Base-by-base conservation (phyloP, 139 green algal genomes). In the Chlamydomonas schloesseri region DNA sequence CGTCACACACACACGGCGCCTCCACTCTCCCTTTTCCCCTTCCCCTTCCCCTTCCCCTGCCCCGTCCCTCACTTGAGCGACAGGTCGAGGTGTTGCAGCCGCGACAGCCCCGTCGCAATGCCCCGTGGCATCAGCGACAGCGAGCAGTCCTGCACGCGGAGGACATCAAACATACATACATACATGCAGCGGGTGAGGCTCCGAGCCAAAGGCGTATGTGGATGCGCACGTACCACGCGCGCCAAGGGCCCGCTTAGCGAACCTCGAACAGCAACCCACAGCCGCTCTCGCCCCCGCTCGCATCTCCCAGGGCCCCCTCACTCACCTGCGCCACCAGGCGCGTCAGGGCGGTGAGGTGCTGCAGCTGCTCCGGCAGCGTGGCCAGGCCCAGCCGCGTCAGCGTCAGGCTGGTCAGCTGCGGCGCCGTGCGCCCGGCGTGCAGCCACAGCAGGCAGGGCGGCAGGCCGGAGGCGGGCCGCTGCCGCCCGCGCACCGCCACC, bases 361-460 rank as follows among this genome's bases (percentile, higher is more conserved):
- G 42, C 64, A 84, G 37, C 65, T 74, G 64, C 64, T 84, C 78
- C 18, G 78, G 78, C 78, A 84, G 65, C 21, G 64, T 67, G 18
- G 31, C 78, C 78, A 84, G 78, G 1, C 42, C 50, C 64, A 84
- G 64, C 18, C 78, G 78, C 21, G 36, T 24, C n/a, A 84, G 78
- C 20, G 21, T 68, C 18, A 84, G 78, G 8, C 64, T 50, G 64
- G 78, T 34, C 28, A 84, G 62, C 29, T 34, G 37, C 9, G 64
- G 64, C 3, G 78, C 78, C 9, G 78, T 84, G 65, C 64, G 64
- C 31, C 64, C 64, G 29, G 64, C 78, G 47, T 84, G 78, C 65
- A 84, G 64, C 64, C 64, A 84, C 29, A 84, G 62, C 64, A 84
- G 78, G 78, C 64, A 65, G 47, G 78, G 64, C 1, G 78, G 64